These are phyloP conservation scores for Fistulina hepatica DNA, from an alignment of 1,284 basidiomycete species.

Conservation along the genomic window DNA sequence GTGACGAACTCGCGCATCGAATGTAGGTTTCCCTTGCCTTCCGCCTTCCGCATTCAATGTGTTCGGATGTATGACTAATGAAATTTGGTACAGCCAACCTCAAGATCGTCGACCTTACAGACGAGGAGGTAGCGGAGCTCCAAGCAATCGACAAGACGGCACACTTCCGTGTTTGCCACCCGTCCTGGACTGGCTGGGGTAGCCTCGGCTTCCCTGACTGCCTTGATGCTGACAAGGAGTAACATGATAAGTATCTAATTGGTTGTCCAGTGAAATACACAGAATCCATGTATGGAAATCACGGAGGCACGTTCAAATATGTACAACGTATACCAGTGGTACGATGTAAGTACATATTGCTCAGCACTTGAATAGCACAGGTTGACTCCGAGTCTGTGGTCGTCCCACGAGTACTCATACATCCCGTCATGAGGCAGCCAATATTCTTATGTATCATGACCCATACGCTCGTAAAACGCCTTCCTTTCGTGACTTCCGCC, in stretches of 20 bases:
- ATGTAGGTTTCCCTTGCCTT: constrained; percentile 16
- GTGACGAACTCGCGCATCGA: constrained; percentile 46
- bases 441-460: too few species aligned
- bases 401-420: too few species aligned
- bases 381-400: too few species aligned
- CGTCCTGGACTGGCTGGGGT: constrained; percentile 54
- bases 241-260: background rate
- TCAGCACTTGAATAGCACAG: too few species aligned
- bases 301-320: too few species aligned
- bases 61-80: background rate
- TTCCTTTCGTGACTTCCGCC: constrained; percentile 30
- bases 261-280: too few species aligned
- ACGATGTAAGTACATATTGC: too few species aligned
- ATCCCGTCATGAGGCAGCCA: too few species aligned
- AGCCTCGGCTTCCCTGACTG: constrained; percentile 52
- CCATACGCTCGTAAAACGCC: too few species aligned
- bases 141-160: constrained; percentile 42
- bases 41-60: constrained; percentile 21
- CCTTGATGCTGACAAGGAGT: constrained; percentile 6
- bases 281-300: too few species aligned
- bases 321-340: too few species aligned
- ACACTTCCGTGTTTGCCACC: constrained; percentile 53
- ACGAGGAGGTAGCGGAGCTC: constrained; percentile 46
- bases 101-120: constrained; percentile 43
- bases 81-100: constrained; percentile 31